Evolutionary conservation across 2,329 filamentous ascomycete genomes (phyloP).

Genomic region (Fusarium napiforme): DNA sequence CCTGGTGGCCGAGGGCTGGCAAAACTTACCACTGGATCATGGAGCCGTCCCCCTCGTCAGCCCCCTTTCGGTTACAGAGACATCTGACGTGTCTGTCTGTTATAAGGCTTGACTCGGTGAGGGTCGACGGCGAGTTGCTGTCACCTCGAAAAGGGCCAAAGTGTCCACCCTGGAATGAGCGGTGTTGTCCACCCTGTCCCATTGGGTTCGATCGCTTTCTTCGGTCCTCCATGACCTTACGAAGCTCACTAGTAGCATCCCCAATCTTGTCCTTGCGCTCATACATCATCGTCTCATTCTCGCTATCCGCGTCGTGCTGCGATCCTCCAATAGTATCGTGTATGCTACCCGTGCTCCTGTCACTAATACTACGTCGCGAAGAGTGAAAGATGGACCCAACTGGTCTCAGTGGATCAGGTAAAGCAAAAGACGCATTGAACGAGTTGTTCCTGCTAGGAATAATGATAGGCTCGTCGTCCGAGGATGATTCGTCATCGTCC

Average conservation of each 20-base stretch:
- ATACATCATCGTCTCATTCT: constrained; percentile 68
- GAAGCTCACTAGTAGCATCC: constrained; percentile 70
- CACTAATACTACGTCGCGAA: constrained; percentile 60
- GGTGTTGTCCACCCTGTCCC: constrained; percentile 48
- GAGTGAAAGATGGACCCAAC: constrained; percentile 60
- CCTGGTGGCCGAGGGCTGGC: background rate
- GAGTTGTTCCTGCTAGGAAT: constrained; percentile 68
- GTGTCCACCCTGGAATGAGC: constrained; percentile 48
- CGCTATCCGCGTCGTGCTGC: constrained; percentile 62
- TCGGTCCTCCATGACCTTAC: constrained; percentile 66
- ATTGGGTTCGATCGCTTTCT: constrained; percentile 55
- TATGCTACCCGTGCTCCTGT: constrained; percentile 58
- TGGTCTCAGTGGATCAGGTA: constrained; percentile 64
- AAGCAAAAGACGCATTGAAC: constrained; percentile 66
- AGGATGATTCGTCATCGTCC: constrained; percentile 66
- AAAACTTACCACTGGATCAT: constrained; percentile 71
- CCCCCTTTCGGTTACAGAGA: constrained; percentile 61
- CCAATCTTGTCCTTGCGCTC: constrained; percentile 57
- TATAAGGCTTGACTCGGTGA: constrained; percentile 60
- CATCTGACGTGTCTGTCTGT: constrained; percentile 63
- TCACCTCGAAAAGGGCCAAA: constrained; percentile 49
- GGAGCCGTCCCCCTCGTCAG: constrained; percentile 61
- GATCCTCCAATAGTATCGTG: constrained; percentile 52
- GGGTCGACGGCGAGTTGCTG: constrained; percentile 63
- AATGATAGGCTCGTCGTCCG: constrained; percentile 73